Base-by-base conservation (phyloP, 1,139 yeast species). In the Kurtzmaniella quercitrusa region DNA sequence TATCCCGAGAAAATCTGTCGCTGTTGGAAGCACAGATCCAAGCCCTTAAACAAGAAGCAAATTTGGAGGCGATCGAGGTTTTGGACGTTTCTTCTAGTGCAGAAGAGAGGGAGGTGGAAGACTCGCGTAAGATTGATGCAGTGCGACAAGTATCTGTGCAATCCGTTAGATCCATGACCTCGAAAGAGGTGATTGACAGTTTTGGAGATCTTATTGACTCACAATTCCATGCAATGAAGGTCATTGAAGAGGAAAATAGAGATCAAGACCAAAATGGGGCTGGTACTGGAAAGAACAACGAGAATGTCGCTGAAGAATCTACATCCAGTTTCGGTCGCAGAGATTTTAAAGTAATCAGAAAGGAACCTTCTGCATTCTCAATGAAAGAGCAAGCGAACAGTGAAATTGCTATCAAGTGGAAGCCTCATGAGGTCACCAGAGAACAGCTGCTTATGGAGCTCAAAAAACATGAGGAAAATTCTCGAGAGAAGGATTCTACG, bases 131-230 rank as follows among this genome's bases (percentile, higher is more conserved):
- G 11, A 8, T 15, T 9, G 11, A 17, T 24, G 27, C 14, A 12
- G 41, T 34, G 2, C 42, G 51, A 27, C 62, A 63, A 10, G 55
- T 47, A 9, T 60, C 68, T 2, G 40, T 50, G 7, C 5, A 27
- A 27, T 21, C 23, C 8, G 40, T 27, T n/a, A 62, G 55, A 37
- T 68, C 73, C 2, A 51, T 67, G 23, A 55, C 63, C 1, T 62
- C 73, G 5, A 55, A 66, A 3, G 62, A 64, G 44, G 53, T 59
- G 25, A 63, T 67, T 16, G 56, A 55, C 7, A 65, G 62, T 31
- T 70, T 71, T 45, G 56, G 61, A 16, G 56, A 53, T 38, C 63
- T 60, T 19, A 63, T 71, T 41, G 62, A 59, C 38, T 44, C 49
- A 19, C 56, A 52, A 21, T 56, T 55, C 41, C 43, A 36, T 11